Conservation (phyloP, 2,329 filamentous ascomycete species). For the Cladorrhinum sp. region DNA sequence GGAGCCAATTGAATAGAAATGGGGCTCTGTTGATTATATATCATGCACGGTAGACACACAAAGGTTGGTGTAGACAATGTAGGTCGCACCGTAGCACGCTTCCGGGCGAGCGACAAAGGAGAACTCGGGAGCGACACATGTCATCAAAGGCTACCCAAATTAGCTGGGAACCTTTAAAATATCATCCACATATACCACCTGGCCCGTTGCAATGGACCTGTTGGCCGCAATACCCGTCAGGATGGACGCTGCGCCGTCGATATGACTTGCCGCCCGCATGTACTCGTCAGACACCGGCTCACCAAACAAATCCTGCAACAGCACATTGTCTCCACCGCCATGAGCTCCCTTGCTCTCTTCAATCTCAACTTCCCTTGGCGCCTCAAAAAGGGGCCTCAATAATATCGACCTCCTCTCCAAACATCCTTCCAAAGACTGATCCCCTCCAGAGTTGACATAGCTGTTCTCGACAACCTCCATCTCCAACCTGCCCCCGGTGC, state of each 20-base stretch:
- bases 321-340: slow-evolving; percentile 56
- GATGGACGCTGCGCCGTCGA: slow-evolving; percentile 58
- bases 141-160: neutral
- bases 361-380: slow-evolving; percentile 54
- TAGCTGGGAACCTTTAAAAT: slow-evolving; percentile 36
- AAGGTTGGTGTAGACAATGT: too few species aligned
- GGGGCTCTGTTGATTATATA: too few species aligned
- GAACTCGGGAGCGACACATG: too few species aligned
- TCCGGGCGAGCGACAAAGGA: too few species aligned
- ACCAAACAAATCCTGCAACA: slow-evolving; percentile 58
- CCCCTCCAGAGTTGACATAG: slow-evolving; percentile 59
- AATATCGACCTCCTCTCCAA: slow-evolving; percentile 48
- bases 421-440: slow-evolving; percentile 53
- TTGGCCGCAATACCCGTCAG: slow-evolving; percentile 60
- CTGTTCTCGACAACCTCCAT: slow-evolving; percentile 61
- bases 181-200: slow-evolving; percentile 55
- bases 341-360: slow-evolving; percentile 52
- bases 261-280: slow-evolving; percentile 54
- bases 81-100: too few species aligned
- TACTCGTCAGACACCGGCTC: slow-evolving; percentile 49
- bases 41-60: too few species aligned
- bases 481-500: slow-evolving; percentile 56
- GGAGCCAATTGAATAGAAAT: too few species aligned
- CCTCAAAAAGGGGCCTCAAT: slow-evolving; percentile 53
- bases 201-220: slow-evolving; percentile 53